Conservation (phyloP, 805 yeast genomes). For the Candida maesae region DNA sequence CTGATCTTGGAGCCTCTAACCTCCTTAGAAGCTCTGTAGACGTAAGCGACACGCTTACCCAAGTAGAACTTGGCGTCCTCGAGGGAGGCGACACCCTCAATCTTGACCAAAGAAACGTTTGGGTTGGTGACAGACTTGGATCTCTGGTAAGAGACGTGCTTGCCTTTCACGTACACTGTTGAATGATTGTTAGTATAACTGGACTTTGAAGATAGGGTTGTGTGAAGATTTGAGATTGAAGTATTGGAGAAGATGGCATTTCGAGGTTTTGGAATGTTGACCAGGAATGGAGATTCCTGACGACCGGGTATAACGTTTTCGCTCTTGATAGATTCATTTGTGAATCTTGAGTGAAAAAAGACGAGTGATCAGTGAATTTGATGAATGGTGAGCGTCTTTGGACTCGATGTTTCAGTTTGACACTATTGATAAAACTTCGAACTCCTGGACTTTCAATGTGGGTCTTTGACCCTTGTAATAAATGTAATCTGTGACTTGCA, state of each 20-base stretch:
- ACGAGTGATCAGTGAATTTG: no score
- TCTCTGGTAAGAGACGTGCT: constrained; percentile 99
- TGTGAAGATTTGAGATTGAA: not conserved
- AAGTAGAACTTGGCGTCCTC: constrained; percentile 98
- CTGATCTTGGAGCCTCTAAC: constrained; percentile 98
- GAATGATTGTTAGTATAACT: constrained; percentile 24
- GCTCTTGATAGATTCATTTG: no score
- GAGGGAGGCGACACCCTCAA: constrained; percentile 90
- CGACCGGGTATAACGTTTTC: no score
- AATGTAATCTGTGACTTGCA: no score
- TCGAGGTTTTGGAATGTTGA: no score
- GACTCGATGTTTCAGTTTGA: no score
- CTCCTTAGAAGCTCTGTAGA: constrained; percentile 98
- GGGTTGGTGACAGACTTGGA: constrained; percentile 98
- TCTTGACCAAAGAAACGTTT: constrained; percentile 92
- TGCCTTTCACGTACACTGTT: constrained; percentile 99
- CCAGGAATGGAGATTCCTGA: no score
- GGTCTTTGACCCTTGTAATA: no score
- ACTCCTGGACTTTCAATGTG: no score
- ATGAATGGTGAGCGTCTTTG: no score
- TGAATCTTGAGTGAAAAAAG: no score
- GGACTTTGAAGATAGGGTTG: not conserved
- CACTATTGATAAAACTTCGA: no score
- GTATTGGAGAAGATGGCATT: not conserved
- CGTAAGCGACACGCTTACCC: constrained; percentile 99